A percentile compares a stretch with the other conserved stretches of the same genome.
Conservation (phyloP, 2,329 filamentous ascomycete species). For the Alternaria hordeiaustralica region DNA sequence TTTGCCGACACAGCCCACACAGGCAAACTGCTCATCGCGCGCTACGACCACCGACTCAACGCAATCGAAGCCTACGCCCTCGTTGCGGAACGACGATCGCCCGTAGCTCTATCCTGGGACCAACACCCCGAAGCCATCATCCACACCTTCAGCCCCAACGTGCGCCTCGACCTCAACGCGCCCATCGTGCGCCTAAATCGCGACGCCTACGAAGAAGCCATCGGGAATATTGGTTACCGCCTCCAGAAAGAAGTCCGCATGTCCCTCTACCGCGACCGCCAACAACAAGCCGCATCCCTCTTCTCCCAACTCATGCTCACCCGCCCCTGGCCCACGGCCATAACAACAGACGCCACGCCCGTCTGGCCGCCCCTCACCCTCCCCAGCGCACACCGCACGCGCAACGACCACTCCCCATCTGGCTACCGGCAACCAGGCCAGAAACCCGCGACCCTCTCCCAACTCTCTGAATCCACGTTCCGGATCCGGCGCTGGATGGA, state of each 20-base stretch:
- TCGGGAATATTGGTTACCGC: slow-evolving; percentile 39
- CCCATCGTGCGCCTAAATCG: slow-evolving; percentile 62
- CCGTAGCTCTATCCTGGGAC: slow-evolving; percentile 68
- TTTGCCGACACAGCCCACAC: slow-evolving; percentile 76
- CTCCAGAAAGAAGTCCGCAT: slow-evolving; percentile 62
- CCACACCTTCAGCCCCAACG: slow-evolving; percentile 72
- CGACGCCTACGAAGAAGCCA: slow-evolving; percentile 31
- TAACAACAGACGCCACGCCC: slow-evolving; percentile 44
- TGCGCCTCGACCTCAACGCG: slow-evolving; percentile 76
- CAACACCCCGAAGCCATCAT: slow-evolving; percentile 71
- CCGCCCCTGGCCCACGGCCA: slow-evolving; percentile 55
- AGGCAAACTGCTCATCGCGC: slow-evolving; percentile 76
- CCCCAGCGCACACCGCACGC: slow-evolving; percentile 66
- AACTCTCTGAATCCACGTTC: slow-evolving; percentile 75
- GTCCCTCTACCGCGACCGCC: slow-evolving; percentile 40
- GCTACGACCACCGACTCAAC: slow-evolving; percentile 74
- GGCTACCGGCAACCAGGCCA: slow-evolving; percentile 55
- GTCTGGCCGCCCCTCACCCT: slow-evolving; percentile 80
- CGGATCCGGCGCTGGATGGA: slow-evolving; percentile 79
- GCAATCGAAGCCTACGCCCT: slow-evolving; percentile 83
- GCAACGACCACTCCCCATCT: slow-evolving; percentile 54
- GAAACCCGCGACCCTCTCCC: slow-evolving; percentile 59
- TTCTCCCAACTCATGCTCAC: slow-evolving; percentile 74
- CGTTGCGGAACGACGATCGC: slow-evolving; percentile 66
- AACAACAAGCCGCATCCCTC: slow-evolving; percentile 49